Evolutionary conservation across 768 basidiomycete genomes (phyloP), one percentile per base, ranked within the genome.

Genomic region (Lentinula edodes): DNA sequence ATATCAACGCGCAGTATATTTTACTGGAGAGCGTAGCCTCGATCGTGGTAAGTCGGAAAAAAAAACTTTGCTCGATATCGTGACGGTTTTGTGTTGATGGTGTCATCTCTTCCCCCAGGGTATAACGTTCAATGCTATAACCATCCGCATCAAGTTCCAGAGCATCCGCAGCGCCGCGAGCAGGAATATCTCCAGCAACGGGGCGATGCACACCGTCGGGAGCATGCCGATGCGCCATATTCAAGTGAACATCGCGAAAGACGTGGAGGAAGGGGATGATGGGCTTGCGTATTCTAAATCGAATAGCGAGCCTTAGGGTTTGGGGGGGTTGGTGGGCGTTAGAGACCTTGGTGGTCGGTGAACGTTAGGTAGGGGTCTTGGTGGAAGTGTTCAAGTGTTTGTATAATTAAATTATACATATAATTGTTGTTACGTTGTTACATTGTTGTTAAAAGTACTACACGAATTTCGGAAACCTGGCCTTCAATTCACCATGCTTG

Each of bases 1-100:
- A 61, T 41, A 61, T 58, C 45, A 69, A 67, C 38, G 66, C 63
- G 12, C 66, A 66, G 39, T 67, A 64, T 16, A 63, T 67, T 12
- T n/a, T 67, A 3, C 60, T 67, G 3, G 66, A 69, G 36, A 57
- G 53, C 10, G 53, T 66, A 7, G 65, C 65, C 0, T 65, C 68
- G 0, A 51, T 60, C 46, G 62, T 67, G 9, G 66, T 66, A 45
- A 12, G 64, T 57, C 12, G 9, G 2, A 16, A 5, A 15, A 13
- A 10, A 7, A 10, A 57, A 12, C 2, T 7, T 7, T 16, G 52
- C 5, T n/a, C 36, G n/a, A 42, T 20, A 15, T 8, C 28, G 28
- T 28, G 28, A 3, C 28, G 28, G 28, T 28, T 28, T 28, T 28
- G 28, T 28, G 28, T 16, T 23, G 28, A 34, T 36, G 8, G 28